A percentile compares a stretch with the other conserved stretches of the same genome.
Conservation (phyloP, 352 stramenopile genomes). For the Thalassiosira hispida region DNA sequence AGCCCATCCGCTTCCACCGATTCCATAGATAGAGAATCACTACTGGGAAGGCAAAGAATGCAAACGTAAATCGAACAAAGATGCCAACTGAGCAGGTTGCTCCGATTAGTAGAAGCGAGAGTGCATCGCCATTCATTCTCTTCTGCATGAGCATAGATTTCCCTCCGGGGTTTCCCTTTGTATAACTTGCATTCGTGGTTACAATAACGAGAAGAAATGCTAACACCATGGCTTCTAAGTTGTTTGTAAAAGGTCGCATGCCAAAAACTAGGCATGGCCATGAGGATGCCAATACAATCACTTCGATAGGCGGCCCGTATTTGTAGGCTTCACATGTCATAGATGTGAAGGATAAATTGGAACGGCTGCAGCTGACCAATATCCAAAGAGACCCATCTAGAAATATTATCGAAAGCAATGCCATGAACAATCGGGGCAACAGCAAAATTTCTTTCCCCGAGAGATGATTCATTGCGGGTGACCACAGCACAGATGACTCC, state of each 20-base stretch:
- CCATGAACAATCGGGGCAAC: conserved; percentile 69
- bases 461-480: conserved; percentile 40
- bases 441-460: conserved; percentile 69
- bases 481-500: conserved; percentile 11
- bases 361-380: conserved; percentile 28
- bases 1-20: conserved; percentile 30
- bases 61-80: conserved; percentile 81
- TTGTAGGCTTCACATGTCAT: neutral
- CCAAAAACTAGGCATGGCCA: conserved; percentile 70
- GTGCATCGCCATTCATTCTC: conserved; percentile 11
- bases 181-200: neutral
- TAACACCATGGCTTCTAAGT: conserved; percentile 70
- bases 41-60: conserved; percentile 70
- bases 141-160: neutral
- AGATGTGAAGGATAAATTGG: neutral
- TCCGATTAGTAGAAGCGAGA: conserved; percentile 47
- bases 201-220: conserved; percentile 59
- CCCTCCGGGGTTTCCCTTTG: neutral
- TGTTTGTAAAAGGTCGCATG: conserved; percentile 77
- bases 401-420: conserved; percentile 64
- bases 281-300: conserved; percentile 69
- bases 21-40: conserved; percentile 54
- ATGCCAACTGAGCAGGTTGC: conserved; percentile 66
- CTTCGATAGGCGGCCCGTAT: conserved; percentile 44
- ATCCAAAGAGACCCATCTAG: conserved; percentile 72